Evolutionary conservation across 257 asterid species (phyloP), one percentile per base, ranked within the genome.

Genomic region (Haberlea rhodopensis): DNA sequence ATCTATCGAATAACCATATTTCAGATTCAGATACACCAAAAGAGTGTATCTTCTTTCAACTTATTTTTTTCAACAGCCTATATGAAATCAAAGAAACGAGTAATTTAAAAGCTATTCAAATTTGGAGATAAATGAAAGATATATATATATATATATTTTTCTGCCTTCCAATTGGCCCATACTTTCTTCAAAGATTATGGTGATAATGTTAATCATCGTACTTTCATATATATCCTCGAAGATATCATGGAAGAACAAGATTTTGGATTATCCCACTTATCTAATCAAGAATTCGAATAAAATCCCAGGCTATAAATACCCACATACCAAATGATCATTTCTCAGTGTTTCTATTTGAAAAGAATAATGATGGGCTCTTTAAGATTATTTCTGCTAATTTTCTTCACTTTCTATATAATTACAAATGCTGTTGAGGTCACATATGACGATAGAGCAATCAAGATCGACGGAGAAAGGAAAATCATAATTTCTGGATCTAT

Each of bases 401-500:
- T 62, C 2, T 13, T 23, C 16, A 10, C 54, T 25, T 46, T 40
- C 55, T 55, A 43, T 28, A 31, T 46, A 11, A 25, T 28, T 66
- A 53, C 63, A n/a, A 40, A 8, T 34, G 73, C 81, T 0, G 53
- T 32, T 32, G 66, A 78, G 6, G 77, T 78, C 26, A 8, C 79
- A 0, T 57, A 73, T 31, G 82, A 78, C 66, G 77, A 71, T 25
- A 54, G 82, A 65, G 82, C 76, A 67, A 25, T 73, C 40, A 70
- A 31, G n/a, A 73, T 78, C 54, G 53, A 78, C 16, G 82, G 82
- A 4, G 65, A 78, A 19, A 54, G 82, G 0, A 49, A 26, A 6
- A 34, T 78, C 23, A 57, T 78, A n/a, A 32, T 77, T 4, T 77
- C 79, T 7, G 82, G 82, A 9, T 73, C 82, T 1, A 77, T 77